Evolutionary conservation across 2,329 filamentous ascomycete species (phyloP), one percentile per base, ranked within the genome.

Genomic region (Fusarium falciforme): DNA sequence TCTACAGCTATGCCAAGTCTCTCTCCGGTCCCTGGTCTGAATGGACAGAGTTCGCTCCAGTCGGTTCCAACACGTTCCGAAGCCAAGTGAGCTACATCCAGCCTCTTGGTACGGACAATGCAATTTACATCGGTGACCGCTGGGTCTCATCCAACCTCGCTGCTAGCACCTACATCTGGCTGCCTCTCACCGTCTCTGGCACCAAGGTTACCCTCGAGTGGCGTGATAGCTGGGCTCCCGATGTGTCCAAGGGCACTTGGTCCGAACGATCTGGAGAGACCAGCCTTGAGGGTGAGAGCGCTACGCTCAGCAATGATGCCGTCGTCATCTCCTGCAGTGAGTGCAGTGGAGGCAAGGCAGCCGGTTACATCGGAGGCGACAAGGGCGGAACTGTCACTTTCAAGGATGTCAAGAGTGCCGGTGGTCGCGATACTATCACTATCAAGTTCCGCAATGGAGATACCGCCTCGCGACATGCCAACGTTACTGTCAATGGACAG

Each of bases 51-150:
- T 92, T 93, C 61, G 90, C 88, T 0, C 86, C 88, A 22, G 76
- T 81, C 0, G 90, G 89, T 1, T 85, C 86, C 11, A 86, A 83
- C 36, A 93, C 91, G 0, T 92, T 89, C 75, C 81, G 82, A 16
- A 90, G 87, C 1, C 91, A 93, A 76, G 91, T 89, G 1, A 89
- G 85, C 38, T 92, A 86, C 73, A 84, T 93, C 25, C 84, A 92
- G 1, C 83, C 85, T 0, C 70, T 84, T 4, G 80, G 83, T 54
- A 76, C 78, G 40, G 73, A 76, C 40, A 80, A 81, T 16, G 84
- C 85, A 58, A 86, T 92, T 71, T 93, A 93, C 80, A 88, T 92
- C 81, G 91, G 92, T 22, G 91, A 93, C 80, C 88, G 92, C 25
- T 93, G 92, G 91, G 80, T 89, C 0, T 87, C 85, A 6, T 79